phyloP scores from a whole-genome alignment of 2,329 filamentous ascomycete species.

The Pseudopithomyces maydicus region DNA sequence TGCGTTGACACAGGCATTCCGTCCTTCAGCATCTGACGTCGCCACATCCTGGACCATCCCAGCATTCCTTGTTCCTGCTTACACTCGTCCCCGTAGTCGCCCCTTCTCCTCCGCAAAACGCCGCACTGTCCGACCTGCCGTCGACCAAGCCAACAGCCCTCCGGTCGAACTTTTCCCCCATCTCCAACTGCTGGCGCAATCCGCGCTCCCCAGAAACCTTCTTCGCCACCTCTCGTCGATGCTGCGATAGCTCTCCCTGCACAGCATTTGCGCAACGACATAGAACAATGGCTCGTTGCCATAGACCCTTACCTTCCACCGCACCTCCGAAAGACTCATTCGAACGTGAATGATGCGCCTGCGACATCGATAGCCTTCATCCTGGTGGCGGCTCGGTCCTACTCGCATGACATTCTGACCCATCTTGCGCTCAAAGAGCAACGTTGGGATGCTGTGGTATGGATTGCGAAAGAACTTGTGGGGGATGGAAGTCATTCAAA shows the following conservation, averaged over 20 bases:
- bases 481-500: conserved; percentile 33
- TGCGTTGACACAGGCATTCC: conserved; percentile 43
- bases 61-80: conserved; percentile 42
- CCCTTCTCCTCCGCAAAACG: conserved; percentile 31
- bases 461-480: conserved; percentile 51
- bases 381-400: conserved; percentile 32
- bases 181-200: neutral
- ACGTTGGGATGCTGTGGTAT: conserved; percentile 52
- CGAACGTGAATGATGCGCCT: conserved; percentile 13
- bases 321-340: conserved; percentile 29
- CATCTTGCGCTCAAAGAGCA: conserved; percentile 46
- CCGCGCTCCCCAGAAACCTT: conserved; percentile 13
- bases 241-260: conserved; percentile 29
- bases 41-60: conserved; percentile 31
- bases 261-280: conserved; percentile 25
- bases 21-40: conserved; percentile 25
- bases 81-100: conserved; percentile 26
- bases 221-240: conserved; percentile 5
- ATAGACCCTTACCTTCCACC: conserved; percentile 46
- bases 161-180: neutral
- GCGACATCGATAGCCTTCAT: conserved; percentile 31
- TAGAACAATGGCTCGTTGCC: conserved; percentile 39
- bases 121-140: conserved; percentile 8
- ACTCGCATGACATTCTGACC: conserved; percentile 46
- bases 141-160: neutral